Evolutionary conservation across 2,329 filamentous ascomycete genomes (phyloP), one percentile per base, ranked within the genome.

Genomic region (Exophiala lecanii-corni): DNA sequence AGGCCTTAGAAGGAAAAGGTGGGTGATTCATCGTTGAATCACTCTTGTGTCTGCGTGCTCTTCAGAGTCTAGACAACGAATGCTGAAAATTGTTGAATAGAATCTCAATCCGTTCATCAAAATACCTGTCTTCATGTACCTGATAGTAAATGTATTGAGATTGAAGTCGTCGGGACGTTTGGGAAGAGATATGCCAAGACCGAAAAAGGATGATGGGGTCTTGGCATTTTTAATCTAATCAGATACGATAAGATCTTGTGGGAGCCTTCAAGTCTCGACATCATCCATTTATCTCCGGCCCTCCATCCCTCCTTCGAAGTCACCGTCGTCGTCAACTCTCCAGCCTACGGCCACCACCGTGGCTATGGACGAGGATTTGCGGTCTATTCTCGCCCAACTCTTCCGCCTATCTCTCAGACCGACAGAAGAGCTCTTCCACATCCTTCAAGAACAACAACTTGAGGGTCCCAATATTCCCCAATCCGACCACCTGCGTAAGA

Each of bases 401-500:
- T 38, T 47, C 18, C 38, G 38, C 15, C 30, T 47, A 25, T 39
- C 39, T 5, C 31, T 47, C 12, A 42, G 42, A 23, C 5, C 16
- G 9, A 41, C 48, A 15, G 16, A 16, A 9, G 21, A 28, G 9
- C 43, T 48, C 28, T 13, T 51, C 41, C 17, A 25, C 4, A 21
- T 35, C 13, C 45, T 53, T 13, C 41, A 47, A 41, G 35, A 41
- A 18, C n/a, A 5, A 12, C 12, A 16, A 5, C 12, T 12, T 5
- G 4, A 35, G 12, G 33, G 33, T n/a, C 30, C 10, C 7, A 37
- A 39, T 10, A 37, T 28, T 19, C 26, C 21, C 5, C 34, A 18
- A 5, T 39, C 39, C 9, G 17, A 38, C 17, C 25, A 31, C 5
- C 35, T 51, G 6, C 45, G 46, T 2, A 49, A 49, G 39, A 36